Evolutionary conservation across 2,329 filamentous ascomycete genomes (phyloP).

Genomic region (Gnomoniopsis sp.): DNA sequence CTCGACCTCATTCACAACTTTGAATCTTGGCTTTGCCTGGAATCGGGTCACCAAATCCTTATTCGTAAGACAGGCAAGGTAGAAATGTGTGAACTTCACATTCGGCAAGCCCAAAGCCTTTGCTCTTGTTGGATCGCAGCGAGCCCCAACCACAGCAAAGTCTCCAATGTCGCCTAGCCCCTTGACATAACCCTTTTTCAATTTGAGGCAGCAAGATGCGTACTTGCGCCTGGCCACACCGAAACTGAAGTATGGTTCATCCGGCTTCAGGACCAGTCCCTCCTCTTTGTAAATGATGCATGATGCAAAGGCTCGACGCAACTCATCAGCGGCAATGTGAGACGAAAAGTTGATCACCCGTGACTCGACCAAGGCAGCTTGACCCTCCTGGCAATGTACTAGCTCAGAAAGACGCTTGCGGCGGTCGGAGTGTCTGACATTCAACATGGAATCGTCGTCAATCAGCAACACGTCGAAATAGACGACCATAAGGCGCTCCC

Average conservation of each 20-base stretch:
- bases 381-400: constrained; percentile 50
- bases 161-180: constrained; percentile 80
- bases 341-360: constrained; percentile 64
- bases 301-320: constrained; percentile 64
- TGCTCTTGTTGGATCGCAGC: constrained; percentile 64
- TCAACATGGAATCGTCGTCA: constrained; percentile 50
- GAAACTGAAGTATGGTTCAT: constrained; percentile 72
- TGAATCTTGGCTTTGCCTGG: constrained; percentile 54
- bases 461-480: constrained; percentile 57
- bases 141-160: constrained; percentile 74
- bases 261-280: constrained; percentile 77
- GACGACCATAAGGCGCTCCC: constrained; percentile 60
- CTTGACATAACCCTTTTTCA: constrained; percentile 83
- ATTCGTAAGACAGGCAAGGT: constrained; percentile 73
- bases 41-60: constrained; percentile 53
- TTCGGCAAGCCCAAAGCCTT: constrained; percentile 47
- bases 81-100: constrained; percentile 75
- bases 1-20: constrained; percentile 62
- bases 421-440: constrained; percentile 53
- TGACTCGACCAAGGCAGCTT: constrained; percentile 64
- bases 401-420: constrained; percentile 57
- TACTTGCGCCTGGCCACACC: constrained; percentile 32
- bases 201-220: constrained; percentile 64
- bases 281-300: constrained; percentile 67
- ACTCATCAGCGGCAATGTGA: constrained; percentile 44